These are phyloP conservation scores for Apiotrichum domesticum DNA, from an alignment of 1,284 basidiomycete species.

Conservation along the genomic window DNA sequence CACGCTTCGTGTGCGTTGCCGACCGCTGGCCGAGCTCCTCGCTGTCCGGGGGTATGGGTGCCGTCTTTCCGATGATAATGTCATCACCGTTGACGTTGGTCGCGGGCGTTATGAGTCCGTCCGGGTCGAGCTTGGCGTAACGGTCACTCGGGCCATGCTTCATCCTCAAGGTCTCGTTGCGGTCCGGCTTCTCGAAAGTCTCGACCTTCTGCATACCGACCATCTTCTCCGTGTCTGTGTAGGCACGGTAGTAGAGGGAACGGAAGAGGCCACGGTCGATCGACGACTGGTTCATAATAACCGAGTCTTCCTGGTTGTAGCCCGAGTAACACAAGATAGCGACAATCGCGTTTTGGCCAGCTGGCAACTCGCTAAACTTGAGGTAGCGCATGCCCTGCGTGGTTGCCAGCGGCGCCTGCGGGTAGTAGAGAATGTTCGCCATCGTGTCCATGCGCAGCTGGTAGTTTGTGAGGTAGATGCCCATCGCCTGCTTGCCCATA, in stretches of 20 bases:
- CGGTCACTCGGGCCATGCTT: constrained; percentile 75
- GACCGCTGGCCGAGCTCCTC: constrained; percentile 95
- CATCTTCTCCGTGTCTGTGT: constrained; percentile 98
- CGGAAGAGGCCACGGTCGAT: constrained; percentile 97
- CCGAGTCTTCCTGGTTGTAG: constrained; percentile 99
- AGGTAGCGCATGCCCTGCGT: constrained; percentile 99
- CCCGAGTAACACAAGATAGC: constrained; percentile 98
- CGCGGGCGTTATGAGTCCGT: constrained; percentile 91
- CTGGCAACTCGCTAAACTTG: constrained; percentile 93
- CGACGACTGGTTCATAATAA: constrained; percentile 99
- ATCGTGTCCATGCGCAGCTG: constrained; percentile 97
- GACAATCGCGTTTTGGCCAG: constrained; percentile 96
- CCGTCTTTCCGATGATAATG: constrained; percentile 98
- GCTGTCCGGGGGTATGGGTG: constrained; percentile 90
- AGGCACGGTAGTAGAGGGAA: constrained; percentile 96
- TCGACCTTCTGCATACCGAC: constrained; percentile 86
- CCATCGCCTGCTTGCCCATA: constrained; percentile 99
- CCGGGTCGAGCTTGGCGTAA: constrained; percentile 96
- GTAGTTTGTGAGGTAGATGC: constrained; percentile 95
- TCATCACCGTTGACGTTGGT: constrained; percentile 94
- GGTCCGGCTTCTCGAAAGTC: constrained; percentile 94
- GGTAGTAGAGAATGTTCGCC: constrained; percentile 97
- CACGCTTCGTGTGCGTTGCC: constrained; percentile 80
- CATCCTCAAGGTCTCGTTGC: constrained; percentile 89
- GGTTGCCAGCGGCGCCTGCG: constrained; percentile 96